phyloP scores from a whole-genome alignment of 1,284 basidiomycete genomes.

The Ganoderma meredithae region DNA sequence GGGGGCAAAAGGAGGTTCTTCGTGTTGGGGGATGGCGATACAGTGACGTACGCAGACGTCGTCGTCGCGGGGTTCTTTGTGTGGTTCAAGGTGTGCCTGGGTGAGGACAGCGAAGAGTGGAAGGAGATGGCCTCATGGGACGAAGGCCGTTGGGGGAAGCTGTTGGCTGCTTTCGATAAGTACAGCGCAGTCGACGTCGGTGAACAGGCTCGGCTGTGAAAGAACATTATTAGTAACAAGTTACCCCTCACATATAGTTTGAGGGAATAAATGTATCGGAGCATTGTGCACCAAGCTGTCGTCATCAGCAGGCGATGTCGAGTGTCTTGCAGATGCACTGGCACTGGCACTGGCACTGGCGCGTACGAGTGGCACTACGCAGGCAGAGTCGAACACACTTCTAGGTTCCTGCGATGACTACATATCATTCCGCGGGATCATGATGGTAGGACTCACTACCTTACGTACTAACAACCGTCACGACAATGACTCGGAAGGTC shows the following conservation, averaged over 20 bases:
- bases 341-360: background rate
- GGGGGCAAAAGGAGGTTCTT: slow-evolving; percentile 38
- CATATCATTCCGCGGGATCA: background rate
- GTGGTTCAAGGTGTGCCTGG: slow-evolving; percentile 42
- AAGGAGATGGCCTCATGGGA: slow-evolving; percentile 43
- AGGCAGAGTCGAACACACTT: background rate
- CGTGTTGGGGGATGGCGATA: slow-evolving; percentile 32
- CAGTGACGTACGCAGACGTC: slow-evolving; percentile 46
- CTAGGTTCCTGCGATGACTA: background rate
- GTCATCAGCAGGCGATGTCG: background rate
- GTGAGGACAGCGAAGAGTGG: slow-evolving; percentile 48
- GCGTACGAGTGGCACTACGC: background rate
- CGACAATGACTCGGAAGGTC: slow-evolving; percentile 11
- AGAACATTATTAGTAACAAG: too few relatives aligned
- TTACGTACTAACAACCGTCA: slow-evolving; percentile 6
- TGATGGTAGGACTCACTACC: background rate
- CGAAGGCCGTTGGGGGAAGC: slow-evolving; percentile 47
- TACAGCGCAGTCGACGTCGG: background rate
- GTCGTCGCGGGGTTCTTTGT: slow-evolving; percentile 39
- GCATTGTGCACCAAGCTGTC: background rate
- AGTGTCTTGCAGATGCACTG: background rate
- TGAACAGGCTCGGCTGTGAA: slow-evolving; percentile 3
- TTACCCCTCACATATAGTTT: too few relatives aligned
- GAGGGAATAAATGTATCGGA: too few relatives aligned
- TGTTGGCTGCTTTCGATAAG: slow-evolving; percentile 31